Conservation (phyloP, 441 rosid species). For the Croton laevigatus region DNA sequence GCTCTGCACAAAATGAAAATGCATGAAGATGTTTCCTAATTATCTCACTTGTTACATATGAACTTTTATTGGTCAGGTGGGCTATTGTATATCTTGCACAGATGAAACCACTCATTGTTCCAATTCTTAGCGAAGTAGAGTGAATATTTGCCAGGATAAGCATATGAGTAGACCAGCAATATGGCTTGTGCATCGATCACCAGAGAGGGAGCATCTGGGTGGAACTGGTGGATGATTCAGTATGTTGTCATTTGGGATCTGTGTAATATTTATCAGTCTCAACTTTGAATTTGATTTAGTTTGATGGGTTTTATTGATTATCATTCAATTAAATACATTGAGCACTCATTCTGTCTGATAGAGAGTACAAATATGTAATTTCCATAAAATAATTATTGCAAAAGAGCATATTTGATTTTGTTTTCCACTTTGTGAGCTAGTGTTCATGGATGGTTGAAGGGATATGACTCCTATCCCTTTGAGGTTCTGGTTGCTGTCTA, state of each 20-base stretch:
- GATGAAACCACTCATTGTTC: constrained; percentile 93
- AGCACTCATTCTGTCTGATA: constrained; percentile 18
- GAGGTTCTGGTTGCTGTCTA: no score
- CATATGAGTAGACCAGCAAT: constrained; percentile 24
- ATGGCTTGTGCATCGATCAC: constrained; percentile 16
- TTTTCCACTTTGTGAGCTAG: no score
- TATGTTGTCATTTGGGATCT: constrained; percentile 24
- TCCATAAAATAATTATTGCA: constrained; percentile 25
- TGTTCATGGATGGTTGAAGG: neutral
- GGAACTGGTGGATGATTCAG: constrained; percentile 18
- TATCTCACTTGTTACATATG: neutral
- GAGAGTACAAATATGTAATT: constrained; percentile 22
- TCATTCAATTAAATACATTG: constrained; percentile 21
- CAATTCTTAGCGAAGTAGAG: constrained; percentile 71
- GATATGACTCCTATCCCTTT: no score
- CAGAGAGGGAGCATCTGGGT: constrained; percentile 20
- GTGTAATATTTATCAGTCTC: constrained; percentile 30
- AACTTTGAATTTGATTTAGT: constrained; percentile 24
- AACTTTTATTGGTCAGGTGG: constrained; percentile 58
- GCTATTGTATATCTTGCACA: constrained; percentile 94
- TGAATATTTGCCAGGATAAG: constrained; percentile 34
- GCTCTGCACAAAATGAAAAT: no score
- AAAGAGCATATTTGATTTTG: constrained; percentile 1
- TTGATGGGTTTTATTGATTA: constrained; percentile 8
- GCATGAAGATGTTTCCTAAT: neutral